Percentiles rank a stretch among this genome's conserved stretches.
These are phyloP conservation scores for Bremia lactucae DNA, from an alignment of 352 stramenopile genomes.

Conservation along the genomic window DNA sequence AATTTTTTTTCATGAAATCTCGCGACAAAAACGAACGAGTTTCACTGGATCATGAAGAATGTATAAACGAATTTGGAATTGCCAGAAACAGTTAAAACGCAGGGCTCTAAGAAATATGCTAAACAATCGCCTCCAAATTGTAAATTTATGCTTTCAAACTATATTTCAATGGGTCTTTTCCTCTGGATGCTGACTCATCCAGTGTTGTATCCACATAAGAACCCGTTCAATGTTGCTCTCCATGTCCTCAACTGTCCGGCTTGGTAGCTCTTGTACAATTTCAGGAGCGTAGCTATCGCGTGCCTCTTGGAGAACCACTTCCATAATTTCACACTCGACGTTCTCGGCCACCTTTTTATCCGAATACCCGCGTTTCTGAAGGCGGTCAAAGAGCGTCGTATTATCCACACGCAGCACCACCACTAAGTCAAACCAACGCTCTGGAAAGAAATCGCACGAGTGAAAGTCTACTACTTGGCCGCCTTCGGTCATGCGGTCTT, in stretches of 20 bases:
- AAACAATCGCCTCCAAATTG: too few species aligned
- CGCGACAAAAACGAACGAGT: too few species aligned
- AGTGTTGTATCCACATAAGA: slow-evolving; percentile 88
- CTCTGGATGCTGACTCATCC: slow-evolving; percentile 57
- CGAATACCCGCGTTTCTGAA: slow-evolving; percentile 86
- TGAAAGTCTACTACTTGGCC: slow-evolving; percentile 95
- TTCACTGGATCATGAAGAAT: too few species aligned
- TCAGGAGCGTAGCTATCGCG: slow-evolving; percentile 88
- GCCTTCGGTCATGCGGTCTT: slow-evolving; percentile 84
- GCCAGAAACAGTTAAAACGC: too few species aligned
- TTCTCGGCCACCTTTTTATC: slow-evolving; percentile 95
- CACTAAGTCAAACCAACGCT: slow-evolving; percentile 95
- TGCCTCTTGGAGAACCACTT: slow-evolving; percentile 94
- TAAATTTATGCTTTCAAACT: too few species aligned
- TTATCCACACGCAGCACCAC: slow-evolving; percentile 87
- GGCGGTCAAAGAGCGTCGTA: slow-evolving; percentile 86
- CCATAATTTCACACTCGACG: slow-evolving; percentile 97
- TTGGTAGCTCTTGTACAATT: slow-evolving; percentile 93
- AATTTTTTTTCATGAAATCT: too few species aligned
- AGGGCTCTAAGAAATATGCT: too few species aligned
- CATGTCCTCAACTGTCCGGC: slow-evolving; percentile 93
- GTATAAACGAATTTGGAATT: too few species aligned
- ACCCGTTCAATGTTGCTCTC: slow-evolving; percentile 91
- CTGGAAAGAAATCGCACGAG: slow-evolving; percentile 95
- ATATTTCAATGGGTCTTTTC: too few species aligned